Conservation (phyloP, 2,329 filamentous ascomycete species). For the Aotearoamyces nothofagi region DNA sequence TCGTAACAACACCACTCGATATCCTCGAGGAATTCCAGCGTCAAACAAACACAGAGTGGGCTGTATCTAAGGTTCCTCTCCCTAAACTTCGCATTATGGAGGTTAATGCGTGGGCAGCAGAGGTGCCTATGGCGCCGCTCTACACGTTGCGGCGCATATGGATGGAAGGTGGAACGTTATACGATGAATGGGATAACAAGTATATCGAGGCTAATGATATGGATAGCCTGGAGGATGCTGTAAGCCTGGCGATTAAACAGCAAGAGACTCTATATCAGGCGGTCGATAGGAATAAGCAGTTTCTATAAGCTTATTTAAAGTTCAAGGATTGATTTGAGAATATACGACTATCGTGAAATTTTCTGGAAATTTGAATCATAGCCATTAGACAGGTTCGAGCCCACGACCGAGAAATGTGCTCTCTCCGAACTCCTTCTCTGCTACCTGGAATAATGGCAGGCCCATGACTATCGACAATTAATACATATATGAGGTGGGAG, state of each 20-base stretch:
- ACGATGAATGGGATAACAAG: slow-evolving; percentile 52
- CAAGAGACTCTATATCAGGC: neutral
- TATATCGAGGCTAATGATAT: slow-evolving; percentile 35
- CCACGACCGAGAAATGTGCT: no score
- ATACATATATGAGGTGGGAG: no score
- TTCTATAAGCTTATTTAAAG: no score
- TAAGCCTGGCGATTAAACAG: slow-evolving; percentile 19
- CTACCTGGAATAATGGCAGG: no score
- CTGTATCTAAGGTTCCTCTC: slow-evolving; percentile 13
- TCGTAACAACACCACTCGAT: slow-evolving; percentile 20
- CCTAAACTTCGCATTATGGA: slow-evolving; percentile 38
- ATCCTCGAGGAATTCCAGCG: slow-evolving; percentile 20
- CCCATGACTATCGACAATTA: no score
- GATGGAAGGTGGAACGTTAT: slow-evolving; percentile 57
- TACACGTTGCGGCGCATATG: slow-evolving; percentile 55
- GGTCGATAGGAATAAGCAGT: no score
- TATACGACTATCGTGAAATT: no score
- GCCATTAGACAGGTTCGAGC: no score
- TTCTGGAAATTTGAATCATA: no score
- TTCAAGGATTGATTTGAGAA: no score
- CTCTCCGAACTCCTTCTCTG: no score
- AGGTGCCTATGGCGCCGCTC: slow-evolving; percentile 32
- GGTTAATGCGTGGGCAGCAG: slow-evolving; percentile 38
- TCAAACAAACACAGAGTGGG: slow-evolving; percentile 25
- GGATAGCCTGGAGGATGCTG: slow-evolving; percentile 34